A percentile compares a stretch with the other conserved stretches of the same genome.
Conservation (phyloP, 2,329 filamentous ascomycete genomes). For the Sclerotinia sclerotiorum region DNA sequence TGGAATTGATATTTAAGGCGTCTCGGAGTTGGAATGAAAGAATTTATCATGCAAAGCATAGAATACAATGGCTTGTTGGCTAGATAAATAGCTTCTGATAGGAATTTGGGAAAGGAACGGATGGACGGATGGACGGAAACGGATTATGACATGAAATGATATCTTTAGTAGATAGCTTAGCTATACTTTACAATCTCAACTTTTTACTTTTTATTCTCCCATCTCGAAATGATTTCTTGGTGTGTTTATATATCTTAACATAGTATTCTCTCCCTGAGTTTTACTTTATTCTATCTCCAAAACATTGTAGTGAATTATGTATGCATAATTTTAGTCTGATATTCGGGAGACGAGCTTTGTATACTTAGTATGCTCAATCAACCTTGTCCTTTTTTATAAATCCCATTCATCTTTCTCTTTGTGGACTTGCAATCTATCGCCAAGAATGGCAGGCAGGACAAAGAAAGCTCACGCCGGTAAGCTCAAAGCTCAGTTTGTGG, state of each 20-base stretch:
- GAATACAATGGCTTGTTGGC: constrained; percentile 24
- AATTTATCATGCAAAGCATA: constrained; percentile 24
- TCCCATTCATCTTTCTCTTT: too few species aligned
- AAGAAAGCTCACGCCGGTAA: too few species aligned
- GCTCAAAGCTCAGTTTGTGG: too few species aligned
- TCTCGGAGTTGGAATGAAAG: constrained; percentile 27
- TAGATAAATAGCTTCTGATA: constrained; percentile 20
- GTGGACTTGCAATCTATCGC: too few species aligned
- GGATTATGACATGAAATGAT: constrained; percentile 14
- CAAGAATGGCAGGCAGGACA: too few species aligned
- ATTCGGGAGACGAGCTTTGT: too few species aligned
- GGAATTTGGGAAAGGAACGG: constrained; percentile 6
- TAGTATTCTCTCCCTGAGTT: background rate
- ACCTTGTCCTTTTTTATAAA: too few species aligned
- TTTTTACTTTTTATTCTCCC: background rate
- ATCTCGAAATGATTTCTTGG: background rate
- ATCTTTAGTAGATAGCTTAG: constrained; percentile 15
- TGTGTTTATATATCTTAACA: background rate
- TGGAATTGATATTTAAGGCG: constrained; percentile 72
- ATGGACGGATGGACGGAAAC: constrained; percentile 10
- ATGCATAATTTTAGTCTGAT: too few species aligned
- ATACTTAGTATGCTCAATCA: too few species aligned
- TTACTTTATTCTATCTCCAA: background rate
- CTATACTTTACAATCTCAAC: constrained; percentile 40
- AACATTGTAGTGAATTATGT: too few species aligned